Evolutionary conservation across 768 basidiomycete species (phyloP).

Genomic region (Lentinula raphanica): DNA sequence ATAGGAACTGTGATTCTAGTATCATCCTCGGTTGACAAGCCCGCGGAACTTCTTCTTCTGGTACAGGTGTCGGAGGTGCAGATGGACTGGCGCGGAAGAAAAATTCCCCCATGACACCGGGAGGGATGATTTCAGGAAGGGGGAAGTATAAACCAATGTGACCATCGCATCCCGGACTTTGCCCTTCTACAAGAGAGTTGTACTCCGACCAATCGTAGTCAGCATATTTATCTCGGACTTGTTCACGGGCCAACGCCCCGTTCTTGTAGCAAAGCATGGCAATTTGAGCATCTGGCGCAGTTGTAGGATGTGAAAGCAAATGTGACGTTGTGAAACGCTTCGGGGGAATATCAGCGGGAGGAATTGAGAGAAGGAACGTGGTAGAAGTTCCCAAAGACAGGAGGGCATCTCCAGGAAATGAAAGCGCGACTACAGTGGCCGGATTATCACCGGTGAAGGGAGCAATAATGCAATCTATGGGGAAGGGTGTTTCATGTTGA

Average conservation of each 20-base stretch:
- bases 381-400: slow-evolving; percentile 88
- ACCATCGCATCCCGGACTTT: slow-evolving; percentile 54
- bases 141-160: slow-evolving; percentile 75
- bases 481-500: background rate
- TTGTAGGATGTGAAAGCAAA: slow-evolving; percentile 66
- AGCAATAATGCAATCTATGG: slow-evolving; percentile 66
- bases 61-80: slow-evolving; percentile 23
- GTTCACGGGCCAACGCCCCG: slow-evolving; percentile 76
- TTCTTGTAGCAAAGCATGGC: slow-evolving; percentile 94
- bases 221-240: slow-evolving; percentile 64
- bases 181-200: slow-evolving; percentile 56
- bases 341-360: slow-evolving; percentile 58
- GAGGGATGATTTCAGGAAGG: slow-evolving; percentile 83
- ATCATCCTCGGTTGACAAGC: slow-evolving; percentile 67
- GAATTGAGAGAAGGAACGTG: slow-evolving; percentile 75
- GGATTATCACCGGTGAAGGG: slow-evolving; percentile 92
- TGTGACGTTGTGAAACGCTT: slow-evolving; percentile 72
- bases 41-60: slow-evolving; percentile 31
- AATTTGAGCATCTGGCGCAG: slow-evolving; percentile 55
- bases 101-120: slow-evolving; percentile 66
- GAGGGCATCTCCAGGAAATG: slow-evolving; percentile 74
- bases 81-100: slow-evolving; percentile 42
- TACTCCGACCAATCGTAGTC: slow-evolving; percentile 60
- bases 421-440: slow-evolving; percentile 71
- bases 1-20: slow-evolving; percentile 80